Evolutionary conservation across 306 rosid genomes (phyloP).

Genomic region (Acacia acuminata): DNA sequence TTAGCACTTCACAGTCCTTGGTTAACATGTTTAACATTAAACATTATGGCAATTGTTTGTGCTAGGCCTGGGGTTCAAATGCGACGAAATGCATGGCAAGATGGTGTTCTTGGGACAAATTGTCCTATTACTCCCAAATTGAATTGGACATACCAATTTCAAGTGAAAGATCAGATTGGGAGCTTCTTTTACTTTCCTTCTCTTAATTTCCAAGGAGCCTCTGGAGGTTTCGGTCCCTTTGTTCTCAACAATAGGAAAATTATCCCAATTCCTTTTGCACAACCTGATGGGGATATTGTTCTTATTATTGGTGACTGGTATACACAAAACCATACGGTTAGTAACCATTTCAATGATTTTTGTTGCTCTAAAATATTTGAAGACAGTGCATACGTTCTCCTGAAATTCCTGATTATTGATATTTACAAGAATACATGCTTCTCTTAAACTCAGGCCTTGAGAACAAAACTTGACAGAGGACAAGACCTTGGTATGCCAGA

Average conservation of each 20-base stretch:
- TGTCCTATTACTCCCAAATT: conserved; percentile 64
- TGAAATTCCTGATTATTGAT: not conserved
- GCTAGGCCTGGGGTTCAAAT: conserved; percentile 82
- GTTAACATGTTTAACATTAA: not conserved
- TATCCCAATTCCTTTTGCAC: not conserved
- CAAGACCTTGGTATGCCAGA: conserved; percentile 3
- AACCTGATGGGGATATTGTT: not conserved
- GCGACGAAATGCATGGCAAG: conserved; percentile 79
- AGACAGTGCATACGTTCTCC: not conserved
- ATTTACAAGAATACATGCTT: not conserved
- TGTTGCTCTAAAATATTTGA: not conserved
- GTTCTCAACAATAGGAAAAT: not conserved
- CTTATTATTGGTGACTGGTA: conserved; percentile 7
- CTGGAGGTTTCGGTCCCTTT: conserved; percentile 61
- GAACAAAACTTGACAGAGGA: not conserved
- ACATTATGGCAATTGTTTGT: conserved; percentile 20
- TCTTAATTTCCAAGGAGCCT: conserved; percentile 56
- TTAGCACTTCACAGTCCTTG: not conserved
- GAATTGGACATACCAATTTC: conserved; percentile 76
- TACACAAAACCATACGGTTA: conserved; percentile 32
- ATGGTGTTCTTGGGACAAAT: conserved; percentile 55
- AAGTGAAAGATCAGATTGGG: conserved; percentile 74
- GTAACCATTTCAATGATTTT: not conserved
- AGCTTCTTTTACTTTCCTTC: conserved; percentile 70
- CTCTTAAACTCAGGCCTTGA: conserved; percentile 2